phyloP scores from a whole-genome alignment of 2,329 filamentous ascomycete genomes.

The Malbranchea cinnamomea region DNA sequence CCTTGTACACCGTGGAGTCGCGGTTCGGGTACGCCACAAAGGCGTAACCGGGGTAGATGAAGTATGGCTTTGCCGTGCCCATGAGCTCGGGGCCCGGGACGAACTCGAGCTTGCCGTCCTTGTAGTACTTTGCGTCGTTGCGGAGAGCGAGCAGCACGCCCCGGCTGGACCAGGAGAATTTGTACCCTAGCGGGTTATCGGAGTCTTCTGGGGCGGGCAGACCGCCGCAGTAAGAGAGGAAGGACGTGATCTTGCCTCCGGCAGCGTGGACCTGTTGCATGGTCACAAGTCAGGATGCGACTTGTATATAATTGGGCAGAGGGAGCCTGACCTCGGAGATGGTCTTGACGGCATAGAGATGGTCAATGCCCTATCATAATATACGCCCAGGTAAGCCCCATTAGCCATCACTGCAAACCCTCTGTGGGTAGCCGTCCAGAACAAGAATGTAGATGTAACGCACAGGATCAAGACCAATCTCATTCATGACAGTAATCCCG shows the following conservation, averaged over 20 bases:
- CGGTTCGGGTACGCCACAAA: slow-evolving; percentile 91
- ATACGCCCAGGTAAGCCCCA: slow-evolving; percentile 12
- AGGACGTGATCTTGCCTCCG: slow-evolving; percentile 71
- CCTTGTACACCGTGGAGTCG: slow-evolving; percentile 73
- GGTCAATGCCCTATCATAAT: slow-evolving; percentile 24
- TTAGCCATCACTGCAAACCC: neutral
- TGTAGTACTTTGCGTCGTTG: slow-evolving; percentile 71
- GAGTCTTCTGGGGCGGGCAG: slow-evolving; percentile 50
- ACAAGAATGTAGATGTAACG: slow-evolving; percentile 4
- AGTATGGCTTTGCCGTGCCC: slow-evolving; percentile 76
- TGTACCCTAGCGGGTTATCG: slow-evolving; percentile 85
- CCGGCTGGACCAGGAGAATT: slow-evolving; percentile 68
- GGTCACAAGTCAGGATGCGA: neutral
- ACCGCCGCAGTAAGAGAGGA: slow-evolving; percentile 75
- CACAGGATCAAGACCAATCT: slow-evolving; percentile 54
- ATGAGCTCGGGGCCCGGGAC: slow-evolving; percentile 58
- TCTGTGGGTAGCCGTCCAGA: no score
- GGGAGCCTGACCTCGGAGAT: slow-evolving; percentile 38
- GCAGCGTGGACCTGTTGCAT: slow-evolving; percentile 60
- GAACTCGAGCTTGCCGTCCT: slow-evolving; percentile 60
- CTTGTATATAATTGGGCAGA: neutral
- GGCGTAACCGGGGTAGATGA: slow-evolving; percentile 74
- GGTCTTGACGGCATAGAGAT: slow-evolving; percentile 66
- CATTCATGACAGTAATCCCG: slow-evolving; percentile 94
- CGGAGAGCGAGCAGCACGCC: slow-evolving; percentile 77